Evolutionary conservation across 768 basidiomycete genomes (phyloP), one percentile per base, ranked within the genome.

Genomic region (Psilocybe tampanensis): DNA sequence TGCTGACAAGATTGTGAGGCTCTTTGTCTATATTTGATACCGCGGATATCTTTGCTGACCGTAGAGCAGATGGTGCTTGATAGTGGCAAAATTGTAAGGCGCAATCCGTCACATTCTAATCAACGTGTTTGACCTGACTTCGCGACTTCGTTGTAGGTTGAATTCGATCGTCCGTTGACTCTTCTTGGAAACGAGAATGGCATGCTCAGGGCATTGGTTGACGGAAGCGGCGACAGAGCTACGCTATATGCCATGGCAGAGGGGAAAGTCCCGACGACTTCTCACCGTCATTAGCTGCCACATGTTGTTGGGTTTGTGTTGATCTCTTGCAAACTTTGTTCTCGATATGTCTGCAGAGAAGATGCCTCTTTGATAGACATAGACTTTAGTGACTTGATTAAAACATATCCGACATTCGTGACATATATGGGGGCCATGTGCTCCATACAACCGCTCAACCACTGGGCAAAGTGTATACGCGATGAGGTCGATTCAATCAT

Each of bases 1-100:
- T 70, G 79, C 86, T 68, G 81, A 83, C 73, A 79, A 74, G 59
- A 75, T 80, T 57, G 76, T 80, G 54, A 55, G 77, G 69, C 17
- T 49, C 22, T 18, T 24, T 19, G 18, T 32, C 24, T 53, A 42
- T 36, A 22, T 19, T 24, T 45, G 22, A 26, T 29, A 17, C n/a
- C 29, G n/a, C 42, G 8, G 67, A 39, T 70, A 19, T 68, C 66
- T 56, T 26, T 47, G 41, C 29, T 50, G 24, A 44, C 22, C 24
- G 21, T 36, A 63, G 33, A 47, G 15, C 39, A 80, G 78, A 74
- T 86, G 74, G 78, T 80, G 41, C 70, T 86, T n/a, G 83, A 83
- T 52, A 77, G 75, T 23, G 85, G 85, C n/a, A 73, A 72, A 44
- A 70, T 86, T 49, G 77, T 84, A 74, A 49, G 72, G 41, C 23